Conservation (phyloP, 2,329 filamentous ascomycete genomes). For the Colletotrichum graminicola region DNA sequence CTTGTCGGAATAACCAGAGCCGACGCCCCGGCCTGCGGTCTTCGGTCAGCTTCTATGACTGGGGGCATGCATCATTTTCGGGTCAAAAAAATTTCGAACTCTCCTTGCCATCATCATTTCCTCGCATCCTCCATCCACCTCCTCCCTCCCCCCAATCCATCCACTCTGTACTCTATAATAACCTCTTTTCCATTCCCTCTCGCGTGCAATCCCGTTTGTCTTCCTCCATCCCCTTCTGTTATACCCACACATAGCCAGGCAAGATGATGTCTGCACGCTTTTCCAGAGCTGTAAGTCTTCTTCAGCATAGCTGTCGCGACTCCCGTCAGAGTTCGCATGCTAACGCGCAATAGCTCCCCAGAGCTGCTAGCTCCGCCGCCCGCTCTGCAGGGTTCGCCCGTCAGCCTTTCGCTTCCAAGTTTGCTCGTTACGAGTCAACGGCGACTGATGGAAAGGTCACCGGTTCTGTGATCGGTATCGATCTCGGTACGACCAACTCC, state of each 20-base stretch:
- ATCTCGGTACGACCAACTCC: conserved; percentile 98
- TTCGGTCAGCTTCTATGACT: conserved; percentile 60
- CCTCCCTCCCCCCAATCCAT: conserved; percentile 32
- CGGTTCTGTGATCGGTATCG: conserved; percentile 97
- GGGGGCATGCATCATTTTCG: conserved; percentile 50
- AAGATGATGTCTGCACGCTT: conserved; percentile 81
- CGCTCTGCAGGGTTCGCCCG: conserved; percentile 76
- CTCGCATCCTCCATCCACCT: conserved; percentile 28
- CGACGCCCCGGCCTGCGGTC: conserved; percentile 47
- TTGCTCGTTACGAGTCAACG: conserved; percentile 83
- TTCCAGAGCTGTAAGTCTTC: conserved; percentile 76
- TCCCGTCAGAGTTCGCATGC: conserved; percentile 38
- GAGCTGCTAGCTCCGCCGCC: conserved; percentile 77
- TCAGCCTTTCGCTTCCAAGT: conserved; percentile 78
- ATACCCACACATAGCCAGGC: conserved; percentile 48
- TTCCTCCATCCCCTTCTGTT: conserved; percentile 46
- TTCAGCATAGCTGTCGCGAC: conserved; percentile 46
- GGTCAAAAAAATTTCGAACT: conserved; percentile 55
- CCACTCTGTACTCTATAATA: conserved; percentile 42
- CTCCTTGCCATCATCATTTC: conserved; percentile 44
- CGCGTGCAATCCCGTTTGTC: conserved; percentile 42
- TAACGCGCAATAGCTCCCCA: conserved; percentile 73
- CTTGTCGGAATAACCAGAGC: conserved; percentile 32
- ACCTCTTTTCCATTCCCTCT: conserved; percentile 39
- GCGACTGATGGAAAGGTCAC: conserved; percentile 82